Conservation (phyloP, 148 eudicot species). For the Tetragonia tetragonoides region DNA sequence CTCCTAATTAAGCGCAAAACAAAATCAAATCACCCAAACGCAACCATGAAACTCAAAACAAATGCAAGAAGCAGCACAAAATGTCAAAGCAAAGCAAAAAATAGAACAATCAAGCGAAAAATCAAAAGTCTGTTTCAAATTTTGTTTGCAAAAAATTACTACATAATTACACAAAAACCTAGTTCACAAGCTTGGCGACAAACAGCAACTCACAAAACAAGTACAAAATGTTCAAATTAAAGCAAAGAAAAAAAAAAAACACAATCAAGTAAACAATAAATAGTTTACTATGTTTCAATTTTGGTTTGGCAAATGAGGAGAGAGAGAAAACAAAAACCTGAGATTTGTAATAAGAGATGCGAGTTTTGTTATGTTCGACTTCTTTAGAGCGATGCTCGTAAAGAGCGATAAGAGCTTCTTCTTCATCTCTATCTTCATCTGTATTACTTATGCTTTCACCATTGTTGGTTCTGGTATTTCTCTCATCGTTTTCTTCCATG, state of each 20-base stretch:
- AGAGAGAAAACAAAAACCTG: conserved; percentile 41
- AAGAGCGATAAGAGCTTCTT: conserved; percentile 71
- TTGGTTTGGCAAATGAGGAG: neutral
- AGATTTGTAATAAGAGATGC: conserved; percentile 56
- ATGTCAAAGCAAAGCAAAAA: neutral
- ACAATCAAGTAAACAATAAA: no score
- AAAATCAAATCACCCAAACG: neutral
- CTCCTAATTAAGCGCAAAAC: neutral
- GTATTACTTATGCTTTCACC: neutral
- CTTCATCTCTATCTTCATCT: conserved; percentile 63
- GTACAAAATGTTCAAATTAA: no score
- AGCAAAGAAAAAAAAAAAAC: no score
- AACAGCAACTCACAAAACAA: no score
- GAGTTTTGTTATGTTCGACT: conserved; percentile 62
- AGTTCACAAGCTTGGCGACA: no score
- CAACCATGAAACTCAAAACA: no score
- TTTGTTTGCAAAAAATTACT: no score
- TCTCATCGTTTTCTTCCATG: conserved; percentile 10
- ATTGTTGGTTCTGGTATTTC: conserved; percentile 15
- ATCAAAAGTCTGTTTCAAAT: no score
- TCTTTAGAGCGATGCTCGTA: conserved; percentile 78
- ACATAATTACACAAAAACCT: neutral
- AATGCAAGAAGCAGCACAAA: no score
- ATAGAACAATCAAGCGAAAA: neutral
- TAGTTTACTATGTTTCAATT: neutral